Evolutionary conservation across 768 basidiomycete species (phyloP).

Genomic region (Xerocomellus amylosporus): DNA sequence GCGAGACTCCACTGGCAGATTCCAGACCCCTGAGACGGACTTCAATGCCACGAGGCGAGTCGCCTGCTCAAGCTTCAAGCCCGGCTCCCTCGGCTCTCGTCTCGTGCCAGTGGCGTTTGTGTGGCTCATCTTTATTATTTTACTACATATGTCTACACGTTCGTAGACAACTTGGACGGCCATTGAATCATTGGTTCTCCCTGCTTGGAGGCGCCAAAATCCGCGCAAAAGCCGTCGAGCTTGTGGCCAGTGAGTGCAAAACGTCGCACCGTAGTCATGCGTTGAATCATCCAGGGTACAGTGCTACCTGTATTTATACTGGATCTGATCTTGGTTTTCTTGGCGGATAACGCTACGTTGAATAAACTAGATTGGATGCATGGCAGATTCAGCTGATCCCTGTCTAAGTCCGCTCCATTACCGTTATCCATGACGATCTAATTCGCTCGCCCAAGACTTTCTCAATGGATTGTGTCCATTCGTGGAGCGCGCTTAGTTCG

Average conservation of each 20-base stretch:
- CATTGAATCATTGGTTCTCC: neutral
- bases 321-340: slow-evolving; percentile 6
- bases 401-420: slow-evolving; percentile 22
- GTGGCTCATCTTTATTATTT: slow-evolving; percentile 14
- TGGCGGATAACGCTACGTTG: slow-evolving; percentile 5
- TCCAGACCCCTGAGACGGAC: neutral
- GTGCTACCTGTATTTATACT: neutral
- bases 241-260: neutral
- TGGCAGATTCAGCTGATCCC: neutral
- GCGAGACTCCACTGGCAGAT: neutral
- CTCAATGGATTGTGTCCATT: neutral
- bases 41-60: neutral
- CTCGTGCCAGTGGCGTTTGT: slow-evolving; percentile 21
- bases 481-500: neutral
- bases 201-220: neutral
- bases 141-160: neutral
- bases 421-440: slow-evolving; percentile 12
- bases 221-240: neutral
- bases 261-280: neutral
- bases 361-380: neutral
- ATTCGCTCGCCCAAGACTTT: neutral
- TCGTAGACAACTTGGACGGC: neutral
- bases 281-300: neutral
- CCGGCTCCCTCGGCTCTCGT: neutral
- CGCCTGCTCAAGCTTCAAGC: neutral